Base-by-base conservation (phyloP, 345 rosid genomes). In the Pelargonium nanum region DNA sequence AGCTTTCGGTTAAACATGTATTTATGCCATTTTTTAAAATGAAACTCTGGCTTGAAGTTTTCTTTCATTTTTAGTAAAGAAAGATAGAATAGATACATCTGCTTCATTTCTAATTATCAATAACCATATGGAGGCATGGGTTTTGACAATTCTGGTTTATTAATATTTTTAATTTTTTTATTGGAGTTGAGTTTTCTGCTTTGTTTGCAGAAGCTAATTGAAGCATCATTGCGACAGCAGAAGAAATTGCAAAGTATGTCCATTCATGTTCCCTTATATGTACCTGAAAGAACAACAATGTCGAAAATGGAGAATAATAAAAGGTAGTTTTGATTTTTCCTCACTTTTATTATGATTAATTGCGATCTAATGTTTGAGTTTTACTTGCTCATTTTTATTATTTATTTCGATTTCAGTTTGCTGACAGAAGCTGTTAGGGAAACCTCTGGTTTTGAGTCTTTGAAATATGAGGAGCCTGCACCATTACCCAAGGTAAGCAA, bases 141-240 rank as follows among this genome's bases (percentile, higher is more conserved):
- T 23, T 16, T 24, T 20, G 59, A 56, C 26, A 15, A 56, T 56
- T 56, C 19, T 24, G 40, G 17, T 28, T 63, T 26, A 17, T 20
- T 1, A 45, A 21, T 19, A 2, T 19, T 28, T 4, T 17, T 55
- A 16, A 2, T 28, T 28, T 26, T 23, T 63, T 55, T 10, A 55
- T 7, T 60, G 55, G 50, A 20, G 32, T 60, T n/a, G 16, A 22
- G 21, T 25, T 20, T 58, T 55, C 58, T 60, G 28, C 51, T 50
- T 30, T 58, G 19, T 34, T 70, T 68, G 79, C 83, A 91, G 96
- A 88, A 81, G 76, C 86, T 84, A 34, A 84, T 89, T 0, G 84
- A 81, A 52, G 91, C 82, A 20, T 82, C 94, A 3, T 55, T 85
- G 57, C 58, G 68, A 69, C 99, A 93, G 75, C 89, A 85, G 75